phyloP scores from a whole-genome alignment of 352 stramenopile species.

The Lagenidium giganteum region DNA sequence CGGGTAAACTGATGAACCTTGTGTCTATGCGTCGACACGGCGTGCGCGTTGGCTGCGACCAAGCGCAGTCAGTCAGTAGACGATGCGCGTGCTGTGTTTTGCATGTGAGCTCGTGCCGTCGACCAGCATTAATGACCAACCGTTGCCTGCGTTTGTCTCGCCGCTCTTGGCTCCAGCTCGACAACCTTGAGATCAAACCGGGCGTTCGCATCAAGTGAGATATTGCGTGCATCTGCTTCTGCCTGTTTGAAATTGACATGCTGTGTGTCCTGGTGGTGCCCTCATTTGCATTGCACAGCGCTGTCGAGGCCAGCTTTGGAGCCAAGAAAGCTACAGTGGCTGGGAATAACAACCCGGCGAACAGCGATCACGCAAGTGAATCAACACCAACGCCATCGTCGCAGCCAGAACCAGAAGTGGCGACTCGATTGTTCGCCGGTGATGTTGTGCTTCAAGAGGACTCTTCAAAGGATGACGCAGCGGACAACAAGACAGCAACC shows the following conservation, averaged over 20 bases:
- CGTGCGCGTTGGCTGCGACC: background rate
- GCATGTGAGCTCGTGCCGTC: conserved; percentile 1
- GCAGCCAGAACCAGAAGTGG: too few relatives aligned
- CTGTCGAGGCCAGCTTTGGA: conserved; percentile 33
- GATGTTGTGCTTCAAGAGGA: too few relatives aligned
- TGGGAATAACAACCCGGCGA: too few relatives aligned
- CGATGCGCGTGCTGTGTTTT: background rate
- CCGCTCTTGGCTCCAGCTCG: conserved; percentile 41
- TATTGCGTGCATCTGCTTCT: too few relatives aligned
- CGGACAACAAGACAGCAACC: background rate
- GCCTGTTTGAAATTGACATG: too few relatives aligned
- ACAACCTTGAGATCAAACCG: conserved; percentile 82
- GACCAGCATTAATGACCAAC: conserved; percentile 1
- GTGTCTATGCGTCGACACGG: background rate
- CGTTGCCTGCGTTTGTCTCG: too few relatives aligned
- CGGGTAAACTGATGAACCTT: conserved; percentile 24
- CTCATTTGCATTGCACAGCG: too few relatives aligned
- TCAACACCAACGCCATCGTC: too few relatives aligned
- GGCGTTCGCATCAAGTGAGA: conserved; percentile 83
- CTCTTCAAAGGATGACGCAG: background rate
- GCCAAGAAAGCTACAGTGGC: conserved; percentile 24
- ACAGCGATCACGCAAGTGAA: too few relatives aligned
- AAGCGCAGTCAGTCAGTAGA: too few relatives aligned
- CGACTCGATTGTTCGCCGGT: too few relatives aligned
- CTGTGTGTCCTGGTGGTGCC: too few relatives aligned